Evolutionary conservation across 75 land plant genomes (phyloP).

Genomic region (Selaginella moellendorffii): DNA sequence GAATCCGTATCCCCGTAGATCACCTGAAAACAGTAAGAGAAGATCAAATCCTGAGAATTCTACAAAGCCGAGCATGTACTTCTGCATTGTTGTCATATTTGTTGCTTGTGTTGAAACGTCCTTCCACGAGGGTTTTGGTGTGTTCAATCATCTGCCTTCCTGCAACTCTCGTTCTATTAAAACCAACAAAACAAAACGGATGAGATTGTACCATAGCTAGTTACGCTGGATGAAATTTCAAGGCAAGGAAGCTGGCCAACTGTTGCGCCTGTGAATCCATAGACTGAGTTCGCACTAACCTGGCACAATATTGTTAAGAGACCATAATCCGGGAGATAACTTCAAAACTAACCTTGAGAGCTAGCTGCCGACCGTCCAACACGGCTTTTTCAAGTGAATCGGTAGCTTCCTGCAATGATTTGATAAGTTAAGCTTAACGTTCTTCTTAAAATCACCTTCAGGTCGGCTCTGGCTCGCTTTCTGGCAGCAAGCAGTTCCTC

Average conservation of each 20-base stretch:
- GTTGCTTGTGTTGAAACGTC: constrained; percentile 50
- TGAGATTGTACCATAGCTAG: constrained; percentile 72
- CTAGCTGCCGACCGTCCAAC: constrained; percentile 92
- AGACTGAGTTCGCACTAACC: constrained; percentile 98
- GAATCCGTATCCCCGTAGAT: constrained; percentile 99
- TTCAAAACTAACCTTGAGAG: constrained; percentile 87
- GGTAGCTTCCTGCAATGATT: constrained; percentile 66
- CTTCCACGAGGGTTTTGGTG: constrained; percentile 90
- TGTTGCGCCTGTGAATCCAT: constrained; percentile 98
- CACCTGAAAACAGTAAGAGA: constrained; percentile 36
- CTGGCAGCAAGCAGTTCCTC: constrained; percentile 90
- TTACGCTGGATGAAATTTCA: constrained; percentile 97
- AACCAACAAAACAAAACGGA: background rate
- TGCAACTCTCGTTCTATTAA: constrained; percentile 17
- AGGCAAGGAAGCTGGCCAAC: constrained; percentile 90
- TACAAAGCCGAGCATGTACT: too few species aligned
- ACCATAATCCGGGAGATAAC: too few species aligned
- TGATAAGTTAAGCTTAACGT: constrained; percentile 5
- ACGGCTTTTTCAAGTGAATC: constrained; percentile 97
- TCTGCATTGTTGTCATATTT: constrained; percentile 81
- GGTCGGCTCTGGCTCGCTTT: constrained; percentile 92
- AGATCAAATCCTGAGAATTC: too few species aligned
- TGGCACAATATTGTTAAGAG: too few species aligned
- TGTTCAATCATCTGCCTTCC: constrained; percentile 99
- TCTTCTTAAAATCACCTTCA: constrained; percentile 50